A percentile compares a stretch with the other conserved stretches of the same genome.
Conservation (phyloP, 306 rosid species). For the Sicyos edulis region DNA sequence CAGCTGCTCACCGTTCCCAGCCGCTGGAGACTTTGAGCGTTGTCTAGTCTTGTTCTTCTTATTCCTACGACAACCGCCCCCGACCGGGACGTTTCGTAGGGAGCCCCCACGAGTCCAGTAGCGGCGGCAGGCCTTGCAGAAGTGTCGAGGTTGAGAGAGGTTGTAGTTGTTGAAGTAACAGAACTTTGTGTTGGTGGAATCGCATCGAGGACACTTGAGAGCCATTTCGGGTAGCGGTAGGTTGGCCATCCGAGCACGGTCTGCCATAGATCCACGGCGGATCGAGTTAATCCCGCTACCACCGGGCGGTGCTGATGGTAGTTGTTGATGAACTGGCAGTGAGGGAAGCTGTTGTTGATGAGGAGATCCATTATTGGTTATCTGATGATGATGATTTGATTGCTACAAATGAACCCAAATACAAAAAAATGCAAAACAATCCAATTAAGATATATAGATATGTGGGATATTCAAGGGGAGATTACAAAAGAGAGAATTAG, state of each 20-base stretch:
- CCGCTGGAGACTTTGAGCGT: constrained; percentile 57
- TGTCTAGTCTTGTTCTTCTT: constrained; percentile 61
- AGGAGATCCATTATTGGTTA: constrained; percentile 29
- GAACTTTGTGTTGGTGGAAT: too few relatives aligned
- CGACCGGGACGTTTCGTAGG: constrained; percentile 80
- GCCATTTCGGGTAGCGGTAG: constrained; percentile 72
- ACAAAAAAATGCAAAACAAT: background rate
- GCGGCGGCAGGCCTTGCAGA: constrained; percentile 84
- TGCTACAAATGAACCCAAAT: background rate
- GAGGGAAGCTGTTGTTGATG: constrained; percentile 34
- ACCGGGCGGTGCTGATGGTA: constrained; percentile 19
- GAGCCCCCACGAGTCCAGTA: constrained; percentile 96
- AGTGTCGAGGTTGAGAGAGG: constrained; percentile 88
- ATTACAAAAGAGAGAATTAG: constrained; percentile 15
- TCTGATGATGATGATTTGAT: background rate
- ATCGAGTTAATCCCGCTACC: constrained; percentile 18
- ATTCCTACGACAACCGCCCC: constrained; percentile 88
- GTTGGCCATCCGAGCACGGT: constrained; percentile 74
- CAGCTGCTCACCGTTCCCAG: background rate
- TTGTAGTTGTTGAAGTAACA: too few relatives aligned
- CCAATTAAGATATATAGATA: background rate
- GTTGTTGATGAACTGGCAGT: constrained; percentile 29
- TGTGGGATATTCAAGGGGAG: constrained; percentile 23
- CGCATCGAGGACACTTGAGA: too few relatives aligned
- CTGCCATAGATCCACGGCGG: constrained; percentile 79